Base-by-base conservation (phyloP, 352 stramenopile genomes). In the Aphanomyces stellatus region DNA sequence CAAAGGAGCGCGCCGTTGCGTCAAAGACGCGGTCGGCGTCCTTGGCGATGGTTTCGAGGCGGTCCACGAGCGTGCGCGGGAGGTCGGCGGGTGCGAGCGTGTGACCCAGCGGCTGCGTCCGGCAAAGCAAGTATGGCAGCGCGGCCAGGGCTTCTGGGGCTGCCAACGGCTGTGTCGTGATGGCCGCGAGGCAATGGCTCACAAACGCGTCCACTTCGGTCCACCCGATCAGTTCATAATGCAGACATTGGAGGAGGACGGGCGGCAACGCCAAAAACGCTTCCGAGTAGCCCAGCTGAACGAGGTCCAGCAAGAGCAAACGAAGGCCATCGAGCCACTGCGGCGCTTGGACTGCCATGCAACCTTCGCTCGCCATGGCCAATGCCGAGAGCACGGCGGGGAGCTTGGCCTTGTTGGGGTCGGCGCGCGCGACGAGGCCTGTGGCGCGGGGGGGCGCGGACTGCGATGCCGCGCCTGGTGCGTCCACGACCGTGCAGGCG, bases 71-170 rank as follows among this genome's bases (percentile, higher is more conserved):
- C 30, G 7, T 27, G n/a, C 11, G 15, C 3, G 60, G 41, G 31
- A 67, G 8, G 15, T 56, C 49, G 19, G 30, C 28, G 11, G 40
- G 2, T 24, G 42, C 25, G 49, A 67, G 24, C 19, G 15, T 28
- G 35, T 67, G 60, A 17, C 60, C 60, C 19, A 67, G 60, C 13
- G 60, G 17, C 8, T 59, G 40, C n/a, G 60, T 67, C 13, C 60
- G 60, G 35, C 60, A 67, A 30, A 67, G 60, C 27, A 67, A 43
- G 28, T 67, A 67, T 19, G 60, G 60, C 60, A 67, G 27, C 31
- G 60, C 60, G 11, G 41, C 46, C 28, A 67, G 34, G 10, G 60
- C 60, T 42, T 67, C 37, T 6, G 60, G 60, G 13, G 35, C 33
- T 51, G 41, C 24, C 24, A 11, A 1, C 17, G 13, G 46, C 24